A percentile compares a stretch with the other conserved stretches of the same genome.
Evolutionary conservation across 805 yeast species (phyloP).

Genomic region (Starmerella stigmatis): DNA sequence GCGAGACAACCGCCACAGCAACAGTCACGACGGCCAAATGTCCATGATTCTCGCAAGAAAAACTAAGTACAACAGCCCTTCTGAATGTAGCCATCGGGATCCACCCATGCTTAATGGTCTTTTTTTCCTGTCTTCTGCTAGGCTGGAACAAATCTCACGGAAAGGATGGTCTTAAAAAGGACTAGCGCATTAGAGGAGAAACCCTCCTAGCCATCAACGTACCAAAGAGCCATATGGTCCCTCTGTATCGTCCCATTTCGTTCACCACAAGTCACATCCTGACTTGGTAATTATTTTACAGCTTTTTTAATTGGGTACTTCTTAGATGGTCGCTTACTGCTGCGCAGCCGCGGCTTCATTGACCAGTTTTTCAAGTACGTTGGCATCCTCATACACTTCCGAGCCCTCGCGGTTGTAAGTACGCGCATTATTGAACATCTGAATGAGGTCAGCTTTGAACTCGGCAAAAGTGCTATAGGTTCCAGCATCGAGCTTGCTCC

Average conservation of each 20-base stretch:
- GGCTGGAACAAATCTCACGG: no score
- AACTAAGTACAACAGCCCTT: neutral
- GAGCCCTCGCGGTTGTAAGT: slow-evolving; percentile 61
- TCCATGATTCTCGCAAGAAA: neutral
- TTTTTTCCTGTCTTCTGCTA: no score
- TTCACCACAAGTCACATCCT: neutral
- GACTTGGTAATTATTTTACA: slow-evolving; percentile 4
- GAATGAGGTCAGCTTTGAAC: slow-evolving; percentile 41
- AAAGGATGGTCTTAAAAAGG: no score
- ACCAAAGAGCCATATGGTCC: no score
- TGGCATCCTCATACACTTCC: slow-evolving; percentile 51
- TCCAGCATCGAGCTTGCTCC: slow-evolving; percentile 36
- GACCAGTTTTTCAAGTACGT: slow-evolving; percentile 17
- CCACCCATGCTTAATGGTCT: no score
- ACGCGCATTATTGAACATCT: slow-evolving; percentile 59
- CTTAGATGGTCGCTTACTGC: no score
- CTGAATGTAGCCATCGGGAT: no score
- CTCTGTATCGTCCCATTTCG: no score
- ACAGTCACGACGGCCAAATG: neutral
- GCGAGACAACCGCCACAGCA: neutral
- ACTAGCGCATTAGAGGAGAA: no score
- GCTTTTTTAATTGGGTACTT: neutral
- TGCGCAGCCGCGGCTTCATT: slow-evolving; percentile 1
- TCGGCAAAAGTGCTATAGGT: slow-evolving; percentile 35
- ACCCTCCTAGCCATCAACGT: no score